Evolutionary conservation across 2,329 filamentous ascomycete genomes (phyloP).

Genomic region (Cadophora luteo-olivacea): DNA sequence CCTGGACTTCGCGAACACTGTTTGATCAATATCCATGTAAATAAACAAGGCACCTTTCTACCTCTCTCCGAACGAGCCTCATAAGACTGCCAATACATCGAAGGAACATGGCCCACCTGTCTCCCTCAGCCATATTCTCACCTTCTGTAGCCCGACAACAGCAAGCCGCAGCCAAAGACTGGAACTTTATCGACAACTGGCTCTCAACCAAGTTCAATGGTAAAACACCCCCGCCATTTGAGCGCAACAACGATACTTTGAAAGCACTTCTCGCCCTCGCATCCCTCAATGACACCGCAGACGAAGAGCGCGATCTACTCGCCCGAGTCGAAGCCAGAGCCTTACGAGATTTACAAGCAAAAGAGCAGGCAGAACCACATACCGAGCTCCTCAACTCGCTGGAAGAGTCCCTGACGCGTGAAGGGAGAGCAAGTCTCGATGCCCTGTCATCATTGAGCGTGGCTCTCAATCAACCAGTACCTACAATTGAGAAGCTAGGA

Average conservation of each 20-base stretch:
- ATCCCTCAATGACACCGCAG: slow-evolving; percentile 76
- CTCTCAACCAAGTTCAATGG: slow-evolving; percentile 72
- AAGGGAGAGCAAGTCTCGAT: slow-evolving; percentile 62
- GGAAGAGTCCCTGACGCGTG: slow-evolving; percentile 59
- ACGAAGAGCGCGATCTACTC: slow-evolving; percentile 69
- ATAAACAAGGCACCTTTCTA: not conserved
- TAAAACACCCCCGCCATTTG: slow-evolving; percentile 73
- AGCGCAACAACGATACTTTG: slow-evolving; percentile 86
- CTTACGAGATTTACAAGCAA: slow-evolving; percentile 58
- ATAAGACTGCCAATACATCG: not conserved
- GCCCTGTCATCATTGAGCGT: slow-evolving; percentile 62
- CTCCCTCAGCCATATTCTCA: slow-evolving; percentile 65
- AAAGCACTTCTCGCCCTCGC: slow-evolving; percentile 76
- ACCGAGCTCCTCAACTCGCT: slow-evolving; percentile 57
- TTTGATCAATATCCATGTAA: not conserved
- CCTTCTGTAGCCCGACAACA: slow-evolving; percentile 75
- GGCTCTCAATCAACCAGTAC: slow-evolving; percentile 50
- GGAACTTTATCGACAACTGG: slow-evolving; percentile 88
- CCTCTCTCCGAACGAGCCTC: not conserved
- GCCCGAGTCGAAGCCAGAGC: slow-evolving; percentile 65
- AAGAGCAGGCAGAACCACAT: slow-evolving; percentile 44
- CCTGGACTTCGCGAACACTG: too few relatives aligned
- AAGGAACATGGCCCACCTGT: slow-evolving; percentile 46
- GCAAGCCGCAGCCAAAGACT: slow-evolving; percentile 85
- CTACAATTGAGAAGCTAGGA: slow-evolving; percentile 54